phyloP scores from a whole-genome alignment of 1,284 basidiomycete genomes.

The Apiotrichum veenhuisii region DNA sequence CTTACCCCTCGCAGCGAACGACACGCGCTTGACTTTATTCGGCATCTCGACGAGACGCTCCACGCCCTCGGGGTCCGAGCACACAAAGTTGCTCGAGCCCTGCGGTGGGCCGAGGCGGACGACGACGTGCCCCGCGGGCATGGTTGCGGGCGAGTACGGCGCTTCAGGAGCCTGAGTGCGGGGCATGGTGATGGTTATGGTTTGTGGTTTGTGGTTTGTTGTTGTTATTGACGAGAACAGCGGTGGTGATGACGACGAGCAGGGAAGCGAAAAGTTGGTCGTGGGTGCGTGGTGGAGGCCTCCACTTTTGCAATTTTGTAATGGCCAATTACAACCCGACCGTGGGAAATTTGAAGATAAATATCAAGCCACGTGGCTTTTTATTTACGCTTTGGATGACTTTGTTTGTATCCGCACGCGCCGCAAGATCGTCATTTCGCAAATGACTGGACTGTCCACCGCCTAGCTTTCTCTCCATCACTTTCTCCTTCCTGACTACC shows the following conservation, averaged over 20 bases:
- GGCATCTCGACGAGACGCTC: slow-evolving; percentile 40
- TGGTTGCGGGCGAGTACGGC: slow-evolving; percentile 24
- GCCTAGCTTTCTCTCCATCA: too few relatives aligned
- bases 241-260: neutral
- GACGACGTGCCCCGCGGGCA: slow-evolving; percentile 28
- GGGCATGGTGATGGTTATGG: slow-evolving; percentile 10
- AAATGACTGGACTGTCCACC: too few relatives aligned
- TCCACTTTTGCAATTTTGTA: neutral
- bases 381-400: neutral
- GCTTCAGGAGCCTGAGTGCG: slow-evolving; percentile 7
- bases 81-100: slow-evolving; percentile 38
- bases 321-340: too few relatives aligned
- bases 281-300: neutral
- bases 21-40: slow-evolving; percentile 24
- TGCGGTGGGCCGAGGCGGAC: slow-evolving; percentile 35
- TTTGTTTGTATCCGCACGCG: neutral
- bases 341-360: neutral
- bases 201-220: neutral
- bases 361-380: neutral
- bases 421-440: too few relatives aligned
- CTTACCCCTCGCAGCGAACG: slow-evolving; percentile 36
- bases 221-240: neutral
- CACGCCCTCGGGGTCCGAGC: slow-evolving; percentile 23
- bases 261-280: neutral
- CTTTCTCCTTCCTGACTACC: neutral